phyloP scores from a whole-genome alignment of 2,329 filamentous ascomycete species.

The Diaporthe caulivora region DNA sequence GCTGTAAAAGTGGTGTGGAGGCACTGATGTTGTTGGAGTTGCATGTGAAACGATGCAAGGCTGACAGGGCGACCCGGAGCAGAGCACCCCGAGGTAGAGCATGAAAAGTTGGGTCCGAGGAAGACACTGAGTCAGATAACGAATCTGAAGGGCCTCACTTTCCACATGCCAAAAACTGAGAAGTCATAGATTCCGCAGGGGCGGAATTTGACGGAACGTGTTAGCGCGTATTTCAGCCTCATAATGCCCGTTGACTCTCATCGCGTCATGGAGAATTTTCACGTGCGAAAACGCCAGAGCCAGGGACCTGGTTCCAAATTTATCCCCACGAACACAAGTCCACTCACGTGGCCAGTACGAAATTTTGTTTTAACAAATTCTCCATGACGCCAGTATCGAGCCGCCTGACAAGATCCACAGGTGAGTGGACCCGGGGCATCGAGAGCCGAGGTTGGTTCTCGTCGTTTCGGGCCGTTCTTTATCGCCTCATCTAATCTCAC shows the following conservation, averaged over 20 bases:
- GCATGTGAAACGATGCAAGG: slow-evolving; percentile 1
- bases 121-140: not conserved
- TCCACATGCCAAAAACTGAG: not conserved
- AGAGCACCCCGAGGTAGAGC: not conserved
- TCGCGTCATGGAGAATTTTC: slow-evolving; percentile 27
- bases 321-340: not conserved
- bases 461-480: slow-evolving; percentile 31
- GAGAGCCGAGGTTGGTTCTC: slow-evolving; percentile 35
- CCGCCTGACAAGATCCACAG: slow-evolving; percentile 25
- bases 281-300: slow-evolving; percentile 1
- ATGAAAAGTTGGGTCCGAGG: not conserved
- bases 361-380: slow-evolving; percentile 3
- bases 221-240: slow-evolving; percentile 24
- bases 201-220: slow-evolving; percentile 15
- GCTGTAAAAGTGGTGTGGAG: not conserved
- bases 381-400: slow-evolving; percentile 18
- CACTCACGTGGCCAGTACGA: slow-evolving; percentile 10
- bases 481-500: slow-evolving; percentile 28
- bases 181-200: not conserved
- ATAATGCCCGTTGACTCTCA: not conserved
- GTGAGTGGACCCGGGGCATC: slow-evolving; percentile 29
- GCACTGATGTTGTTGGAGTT: not conserved
- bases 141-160: not conserved
- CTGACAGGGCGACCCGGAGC: not conserved
- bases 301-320: not conserved